Percentiles rank a stretch among this genome's conserved stretches.
phyloP scores from a whole-genome alignment of 2,329 filamentous ascomycete genomes.

The Fusarium pseudoanthophilum region DNA sequence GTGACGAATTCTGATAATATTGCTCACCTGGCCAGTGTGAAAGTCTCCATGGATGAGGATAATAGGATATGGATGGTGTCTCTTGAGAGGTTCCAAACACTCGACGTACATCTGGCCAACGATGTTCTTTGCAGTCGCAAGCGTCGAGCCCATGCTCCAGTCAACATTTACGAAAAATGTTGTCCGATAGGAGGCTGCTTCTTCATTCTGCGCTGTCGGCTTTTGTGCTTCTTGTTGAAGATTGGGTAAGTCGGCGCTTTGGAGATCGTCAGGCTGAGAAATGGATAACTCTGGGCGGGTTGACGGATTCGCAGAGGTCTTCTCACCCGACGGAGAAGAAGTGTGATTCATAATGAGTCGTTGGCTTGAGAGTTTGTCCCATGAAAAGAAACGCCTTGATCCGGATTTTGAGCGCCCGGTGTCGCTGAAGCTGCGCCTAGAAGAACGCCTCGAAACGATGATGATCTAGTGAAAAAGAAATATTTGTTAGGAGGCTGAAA shows the following conservation, averaged over 20 bases:
- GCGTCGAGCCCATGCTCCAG: conserved; percentile 28
- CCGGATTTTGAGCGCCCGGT: not conserved
- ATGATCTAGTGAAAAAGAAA: not conserved
- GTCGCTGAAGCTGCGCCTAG: not conserved
- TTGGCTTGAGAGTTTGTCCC: not conserved
- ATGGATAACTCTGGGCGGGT: not conserved
- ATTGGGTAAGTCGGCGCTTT: not conserved
- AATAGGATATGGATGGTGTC: conserved; percentile 40
- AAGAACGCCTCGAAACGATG: not conserved
- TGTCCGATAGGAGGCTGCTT: conserved; percentile 25
- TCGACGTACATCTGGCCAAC: conserved; percentile 53
- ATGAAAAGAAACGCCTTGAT: not conserved
- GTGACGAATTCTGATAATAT: too few species aligned
- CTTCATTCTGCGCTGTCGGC: not conserved
- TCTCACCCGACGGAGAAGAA: not conserved
- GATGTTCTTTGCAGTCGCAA: conserved; percentile 27
- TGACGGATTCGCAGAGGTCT: not conserved
- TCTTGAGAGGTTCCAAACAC: conserved; percentile 37
- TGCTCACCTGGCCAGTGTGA: conserved; percentile 49
- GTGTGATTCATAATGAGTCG: not conserved
- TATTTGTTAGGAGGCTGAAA: not conserved
- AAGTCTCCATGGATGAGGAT: conserved; percentile 52
- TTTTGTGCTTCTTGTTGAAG: not conserved
- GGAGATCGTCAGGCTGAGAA: not conserved
- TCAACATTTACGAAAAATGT: conserved; percentile 45